A percentile compares a stretch with the other conserved stretches of the same genome.
These are phyloP conservation scores for Thalassiosira profunda DNA, from an alignment of 108 stramenopile species.

Conservation along the genomic window DNA sequence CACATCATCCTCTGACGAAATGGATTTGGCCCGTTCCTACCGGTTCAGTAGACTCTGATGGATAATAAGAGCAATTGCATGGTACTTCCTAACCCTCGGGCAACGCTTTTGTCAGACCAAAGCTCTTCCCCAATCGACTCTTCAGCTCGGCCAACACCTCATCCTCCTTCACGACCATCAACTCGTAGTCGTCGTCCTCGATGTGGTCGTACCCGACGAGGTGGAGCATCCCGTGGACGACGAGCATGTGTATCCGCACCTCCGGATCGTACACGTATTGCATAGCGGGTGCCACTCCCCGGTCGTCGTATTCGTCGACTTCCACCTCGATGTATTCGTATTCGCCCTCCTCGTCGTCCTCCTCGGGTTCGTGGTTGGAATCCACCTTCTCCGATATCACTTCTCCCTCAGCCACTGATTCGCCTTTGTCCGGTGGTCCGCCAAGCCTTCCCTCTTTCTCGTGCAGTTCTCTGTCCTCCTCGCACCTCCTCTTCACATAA, in stretches of 20 bases:
- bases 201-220: slow-evolving; percentile 97
- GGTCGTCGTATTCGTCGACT: slow-evolving; percentile 76
- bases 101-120: slow-evolving; percentile 21
- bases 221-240: slow-evolving; percentile 97
- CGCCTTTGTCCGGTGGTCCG: slow-evolving; percentile 8
- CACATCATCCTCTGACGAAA: too few species aligned
- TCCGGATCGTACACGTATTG: slow-evolving; percentile 76
- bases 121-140: slow-evolving; percentile 29
- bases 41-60: too few species aligned
- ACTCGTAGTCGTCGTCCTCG: slow-evolving; percentile 92
- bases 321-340: slow-evolving; percentile 49
- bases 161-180: slow-evolving; percentile 91
- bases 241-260: slow-evolving; percentile 87
- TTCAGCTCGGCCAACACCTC: slow-evolving; percentile 72
- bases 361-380: slow-evolving; percentile 15
- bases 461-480: slow-evolving; percentile 53
- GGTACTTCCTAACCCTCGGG: too few species aligned
- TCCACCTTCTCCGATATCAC: slow-evolving; percentile 22
- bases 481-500: slow-evolving; percentile 80
- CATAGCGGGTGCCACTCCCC: slow-evolving; percentile 93
- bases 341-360: slow-evolving; percentile 34
- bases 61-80: too few species aligned
- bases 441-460: slow-evolving; percentile 3
- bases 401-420: slow-evolving; percentile 45
- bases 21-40: too few species aligned